Evolutionary conservation across 495 filamentous ascomycete genomes (phyloP).

Genomic region (Annulohypoxylon nitens): DNA sequence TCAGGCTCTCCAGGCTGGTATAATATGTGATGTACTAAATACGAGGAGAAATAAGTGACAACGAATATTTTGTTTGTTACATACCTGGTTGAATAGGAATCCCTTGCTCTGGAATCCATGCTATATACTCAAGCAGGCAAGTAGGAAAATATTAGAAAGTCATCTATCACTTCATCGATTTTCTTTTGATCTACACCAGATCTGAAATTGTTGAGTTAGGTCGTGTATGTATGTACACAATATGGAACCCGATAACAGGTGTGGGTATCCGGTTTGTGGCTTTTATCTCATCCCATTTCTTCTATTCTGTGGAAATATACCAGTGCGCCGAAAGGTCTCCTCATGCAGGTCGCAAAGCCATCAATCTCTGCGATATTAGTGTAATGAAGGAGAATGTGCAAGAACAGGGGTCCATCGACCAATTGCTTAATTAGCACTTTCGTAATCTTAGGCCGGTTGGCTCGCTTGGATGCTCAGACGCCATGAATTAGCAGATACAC

Average conservation of each 20-base stretch:
- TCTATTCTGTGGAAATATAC: neutral
- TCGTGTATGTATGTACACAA: conserved; percentile 16
- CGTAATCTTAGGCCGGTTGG: conserved; percentile 28
- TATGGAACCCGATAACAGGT: conserved; percentile 31
- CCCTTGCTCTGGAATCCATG: conserved; percentile 5
- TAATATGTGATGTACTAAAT: conserved; percentile 10
- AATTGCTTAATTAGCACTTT: conserved; percentile 41
- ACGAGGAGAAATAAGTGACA: conserved; percentile 1
- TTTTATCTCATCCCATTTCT: neutral
- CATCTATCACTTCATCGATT: conserved; percentile 31
- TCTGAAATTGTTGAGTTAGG: conserved; percentile 27
- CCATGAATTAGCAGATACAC: conserved; percentile 29
- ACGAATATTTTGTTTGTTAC: conserved; percentile 15
- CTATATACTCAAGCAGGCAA: neutral
- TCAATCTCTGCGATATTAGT: conserved; percentile 43
- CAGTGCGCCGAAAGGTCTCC: conserved; percentile 14
- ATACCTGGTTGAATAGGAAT: neutral
- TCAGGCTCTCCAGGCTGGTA: conserved; percentile 7
- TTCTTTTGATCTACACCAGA: conserved; percentile 25
- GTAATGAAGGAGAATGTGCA: conserved; percentile 45
- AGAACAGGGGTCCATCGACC: conserved; percentile 37
- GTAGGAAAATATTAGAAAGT: conserved; percentile 9
- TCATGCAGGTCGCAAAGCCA: conserved; percentile 32
- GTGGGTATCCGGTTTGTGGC: conserved; percentile 23
- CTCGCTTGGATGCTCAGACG: conserved; percentile 32